Evolutionary conservation across 1,284 basidiomycete genomes (phyloP), one percentile per base, ranked within the genome.

Genomic region (Irpex sp.): DNA sequence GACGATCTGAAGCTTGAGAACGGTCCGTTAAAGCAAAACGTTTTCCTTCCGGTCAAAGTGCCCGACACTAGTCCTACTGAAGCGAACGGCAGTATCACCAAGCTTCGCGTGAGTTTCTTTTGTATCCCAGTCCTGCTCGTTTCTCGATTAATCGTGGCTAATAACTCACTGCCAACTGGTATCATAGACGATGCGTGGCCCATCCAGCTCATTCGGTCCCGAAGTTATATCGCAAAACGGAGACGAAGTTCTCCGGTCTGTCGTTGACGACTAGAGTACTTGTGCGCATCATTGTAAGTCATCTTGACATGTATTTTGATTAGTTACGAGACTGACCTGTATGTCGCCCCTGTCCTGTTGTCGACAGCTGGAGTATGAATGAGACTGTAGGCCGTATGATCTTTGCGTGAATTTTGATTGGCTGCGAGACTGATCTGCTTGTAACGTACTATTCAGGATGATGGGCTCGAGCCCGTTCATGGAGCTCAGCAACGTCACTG

Each of bases 31-130:
- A 93, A 91, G 0, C 79, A 72, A 13, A 84, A 88, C 51, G 62
- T 79, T 1, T 85, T 88, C 0, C 90, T 90, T 0, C 73, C 78
- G 2, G 85, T 91, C 67, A 94, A 95, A 72, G 88, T 97, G 31
- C 95, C 95, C 2, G 96, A 97, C 75, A 97, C 97, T 73, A 96
- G 95, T 4, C 83, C 97, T 13, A 95, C 96, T 0, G 97, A 97
- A 73, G 87, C 90, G 62, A 87, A 93, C 52, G 89, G 92, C 67
- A 87, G 84, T 67, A 71, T 85, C 68, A 92, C 90, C 0, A 88
- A 88, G 82, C 76, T 92, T 11, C 81, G 82, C 65, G 89, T 90
- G 67, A 8, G 83, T 77, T 5, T 31, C 17, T 3, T 47, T n/a
- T n/a, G n/a, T 26, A 26, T 26, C 21, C 21, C 13, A 21, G 19